Conservation (phyloP, 1,284 basidiomycete species). For the Pseudozyma flocculosa region DNA sequence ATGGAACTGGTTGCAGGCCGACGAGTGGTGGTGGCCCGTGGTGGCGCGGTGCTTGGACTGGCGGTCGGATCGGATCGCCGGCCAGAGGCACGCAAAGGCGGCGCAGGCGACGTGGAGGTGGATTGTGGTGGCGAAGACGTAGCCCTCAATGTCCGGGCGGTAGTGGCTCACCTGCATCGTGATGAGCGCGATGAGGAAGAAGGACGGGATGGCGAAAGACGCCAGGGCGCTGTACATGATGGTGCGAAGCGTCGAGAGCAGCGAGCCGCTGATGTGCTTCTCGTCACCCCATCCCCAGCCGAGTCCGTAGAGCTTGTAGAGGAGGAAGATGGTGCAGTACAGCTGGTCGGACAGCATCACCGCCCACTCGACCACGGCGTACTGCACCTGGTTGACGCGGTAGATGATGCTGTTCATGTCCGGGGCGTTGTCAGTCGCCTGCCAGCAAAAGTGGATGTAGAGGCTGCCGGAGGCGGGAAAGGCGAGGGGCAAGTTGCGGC, state of each 20-base stretch:
- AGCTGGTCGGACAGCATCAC: constrained; percentile 23
- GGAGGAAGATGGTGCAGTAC: constrained; percentile 18
- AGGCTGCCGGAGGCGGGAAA: not conserved
- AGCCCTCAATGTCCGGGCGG: constrained; percentile 16
- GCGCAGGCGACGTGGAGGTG: constrained; percentile 10
- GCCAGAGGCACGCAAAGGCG: constrained; percentile 20
- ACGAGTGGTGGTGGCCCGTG: not conserved
- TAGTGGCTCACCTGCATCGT: constrained; percentile 11
- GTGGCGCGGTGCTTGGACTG: not conserved
- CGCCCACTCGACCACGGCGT: constrained; percentile 13
- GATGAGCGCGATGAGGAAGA: constrained; percentile 18
- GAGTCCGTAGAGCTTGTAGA: constrained; percentile 15
- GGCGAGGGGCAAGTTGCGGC: too few species aligned
- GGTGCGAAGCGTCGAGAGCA: constrained; percentile 10
- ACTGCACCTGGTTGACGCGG: constrained; percentile 13
- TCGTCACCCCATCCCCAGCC: constrained; percentile 28
- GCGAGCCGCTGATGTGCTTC: constrained; percentile 14
- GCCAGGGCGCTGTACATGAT: constrained; percentile 19
- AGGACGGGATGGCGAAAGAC: constrained; percentile 14
- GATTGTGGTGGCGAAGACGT: constrained; percentile 12
- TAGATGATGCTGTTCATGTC: constrained; percentile 11
- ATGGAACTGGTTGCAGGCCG: not conserved
- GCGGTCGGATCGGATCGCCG: constrained; percentile 13
- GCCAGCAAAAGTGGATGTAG: constrained; percentile 11
- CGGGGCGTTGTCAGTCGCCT: not conserved